Conservation (phyloP, 768 basidiomycete species). For the Cubamyces lactineus region DNA sequence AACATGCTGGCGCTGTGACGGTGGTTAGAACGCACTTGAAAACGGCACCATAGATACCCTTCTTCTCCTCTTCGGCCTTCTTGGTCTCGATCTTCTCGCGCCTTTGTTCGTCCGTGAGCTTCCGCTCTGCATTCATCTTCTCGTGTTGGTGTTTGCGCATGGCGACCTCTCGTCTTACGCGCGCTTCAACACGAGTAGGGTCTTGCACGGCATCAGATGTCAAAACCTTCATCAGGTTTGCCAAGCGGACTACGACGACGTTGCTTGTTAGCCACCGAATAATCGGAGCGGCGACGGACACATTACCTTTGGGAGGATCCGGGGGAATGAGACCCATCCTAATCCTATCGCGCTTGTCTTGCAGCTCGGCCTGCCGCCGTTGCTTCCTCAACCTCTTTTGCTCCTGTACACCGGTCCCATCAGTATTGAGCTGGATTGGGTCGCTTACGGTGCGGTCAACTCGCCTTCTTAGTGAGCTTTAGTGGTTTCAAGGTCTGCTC, state of each 20-base stretch:
- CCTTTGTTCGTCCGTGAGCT: conserved; percentile 88
- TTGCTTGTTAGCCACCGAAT: conserved; percentile 8
- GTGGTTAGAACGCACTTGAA: conserved; percentile 73
- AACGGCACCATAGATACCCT: conserved; percentile 78
- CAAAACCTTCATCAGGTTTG: conserved; percentile 96
- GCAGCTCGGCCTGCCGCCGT: conserved; percentile 81
- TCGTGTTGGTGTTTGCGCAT: conserved; percentile 88
- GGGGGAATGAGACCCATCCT: conserved; percentile 96
- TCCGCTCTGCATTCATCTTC: conserved; percentile 90
- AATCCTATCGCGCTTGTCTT: conserved; percentile 93
- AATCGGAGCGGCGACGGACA: neutral
- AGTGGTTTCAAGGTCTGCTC: conserved; percentile 78
- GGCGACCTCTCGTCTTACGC: conserved; percentile 91
- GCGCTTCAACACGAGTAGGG: conserved; percentile 95
- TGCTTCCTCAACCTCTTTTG: conserved; percentile 98
- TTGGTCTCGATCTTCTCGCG: conserved; percentile 86
- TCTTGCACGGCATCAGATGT: conserved; percentile 97
- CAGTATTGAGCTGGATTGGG: neutral
- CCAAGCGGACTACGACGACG: conserved; percentile 70
- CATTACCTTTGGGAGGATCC: conserved; percentile 87
- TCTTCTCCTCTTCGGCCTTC: conserved; percentile 87
- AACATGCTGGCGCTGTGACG: conserved; percentile 1
- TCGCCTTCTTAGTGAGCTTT: conserved; percentile 90
- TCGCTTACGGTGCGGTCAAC: neutral
- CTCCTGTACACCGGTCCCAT: conserved; percentile 48